Evolutionary conservation across 257 asterid genomes (phyloP).

Genomic region (Catharanthus roseus): DNA sequence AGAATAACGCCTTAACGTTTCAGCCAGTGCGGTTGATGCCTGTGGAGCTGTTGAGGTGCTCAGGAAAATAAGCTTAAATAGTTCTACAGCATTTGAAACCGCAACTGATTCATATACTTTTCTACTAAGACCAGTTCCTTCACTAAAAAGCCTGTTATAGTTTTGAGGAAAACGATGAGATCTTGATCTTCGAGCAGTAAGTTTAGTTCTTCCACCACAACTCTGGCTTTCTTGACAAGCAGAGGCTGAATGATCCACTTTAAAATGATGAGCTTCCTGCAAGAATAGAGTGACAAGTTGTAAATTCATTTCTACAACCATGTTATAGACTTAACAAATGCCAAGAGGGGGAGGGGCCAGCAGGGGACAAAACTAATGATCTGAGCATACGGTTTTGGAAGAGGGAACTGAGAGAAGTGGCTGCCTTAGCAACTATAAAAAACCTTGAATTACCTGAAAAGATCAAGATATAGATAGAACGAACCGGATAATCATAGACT

Average conservation of each 20-base stretch:
- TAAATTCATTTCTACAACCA: neutral
- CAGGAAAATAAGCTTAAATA: conserved; percentile 81
- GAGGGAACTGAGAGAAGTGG: neutral
- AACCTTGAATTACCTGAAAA: neutral
- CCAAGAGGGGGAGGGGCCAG: neutral
- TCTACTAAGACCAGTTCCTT: conserved; percentile 35
- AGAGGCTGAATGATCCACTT: conserved; percentile 25
- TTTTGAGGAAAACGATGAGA: conserved; percentile 42
- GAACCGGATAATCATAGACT: neutral
- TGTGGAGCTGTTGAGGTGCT: conserved; percentile 71
- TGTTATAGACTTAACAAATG: neutral
- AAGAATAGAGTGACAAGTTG: conserved; percentile 5
- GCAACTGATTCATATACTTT: conserved; percentile 75
- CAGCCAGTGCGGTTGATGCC: conserved; percentile 67
- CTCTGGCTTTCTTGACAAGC: conserved; percentile 34
- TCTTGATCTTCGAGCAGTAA: conserved; percentile 46
- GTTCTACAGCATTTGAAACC: conserved; percentile 88
- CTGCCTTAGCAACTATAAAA: neutral
- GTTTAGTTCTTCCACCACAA: conserved; percentile 35
- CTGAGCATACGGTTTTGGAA: neutral
- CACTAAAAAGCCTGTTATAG: conserved; percentile 46
- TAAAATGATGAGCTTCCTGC: conserved; percentile 22
- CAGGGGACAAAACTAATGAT: neutral
- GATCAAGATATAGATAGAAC: neutral
- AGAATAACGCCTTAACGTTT: conserved; percentile 86